Evolutionary conservation across 441 rosid species (phyloP), one percentile per base, ranked within the genome.

Genomic region (Aleurites moluccanus): DNA sequence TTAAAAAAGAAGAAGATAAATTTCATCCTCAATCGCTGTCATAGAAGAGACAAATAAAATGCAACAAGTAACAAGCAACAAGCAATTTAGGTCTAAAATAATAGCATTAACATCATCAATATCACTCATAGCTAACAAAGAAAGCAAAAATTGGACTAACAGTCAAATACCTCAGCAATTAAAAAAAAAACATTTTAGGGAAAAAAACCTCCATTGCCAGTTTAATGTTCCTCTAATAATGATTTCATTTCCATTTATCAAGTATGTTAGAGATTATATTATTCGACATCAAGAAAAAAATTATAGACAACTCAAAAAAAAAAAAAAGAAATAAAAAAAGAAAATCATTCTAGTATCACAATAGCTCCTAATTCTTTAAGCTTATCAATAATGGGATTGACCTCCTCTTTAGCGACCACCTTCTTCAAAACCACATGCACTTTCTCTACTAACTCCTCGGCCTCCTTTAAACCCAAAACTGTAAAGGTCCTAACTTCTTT

Each of bases 371-470:
- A 67, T 61, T 42, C 89, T 79, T 84, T 86, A 64, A 90, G 85
- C 83, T 91, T 92, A 18, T 80, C 87, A 33, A 86, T 63, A 67
- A 91, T 88, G 60, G 75, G 79, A 52, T 79, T 85, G 28, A 91
- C 97, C 80, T 91, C 97, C 73, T 92, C 98, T 81, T 90, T 92
- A 5, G 95, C 84, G 44, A 91, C 73, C 21, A 96, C 98, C 75
- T 91, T 88, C 77, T 92, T 91, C 53, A 92, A 77, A 74, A 89
- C 72, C 3, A 75, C 82, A 1, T 93, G 92, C 14, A 59, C 93
- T 83, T 92, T 91, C 82, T 92, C 97, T 44, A 92, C 96, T 67
- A 92, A 85, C 33, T 88, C 97, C 74, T 92, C 89, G 0, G 97
- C 96, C 77, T 92, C 97, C 79, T 89, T 92, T 60, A 92, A 75